phyloP scores from a whole-genome alignment of 495 filamentous ascomycete species.

The Talaromyces trachyspermus region DNA sequence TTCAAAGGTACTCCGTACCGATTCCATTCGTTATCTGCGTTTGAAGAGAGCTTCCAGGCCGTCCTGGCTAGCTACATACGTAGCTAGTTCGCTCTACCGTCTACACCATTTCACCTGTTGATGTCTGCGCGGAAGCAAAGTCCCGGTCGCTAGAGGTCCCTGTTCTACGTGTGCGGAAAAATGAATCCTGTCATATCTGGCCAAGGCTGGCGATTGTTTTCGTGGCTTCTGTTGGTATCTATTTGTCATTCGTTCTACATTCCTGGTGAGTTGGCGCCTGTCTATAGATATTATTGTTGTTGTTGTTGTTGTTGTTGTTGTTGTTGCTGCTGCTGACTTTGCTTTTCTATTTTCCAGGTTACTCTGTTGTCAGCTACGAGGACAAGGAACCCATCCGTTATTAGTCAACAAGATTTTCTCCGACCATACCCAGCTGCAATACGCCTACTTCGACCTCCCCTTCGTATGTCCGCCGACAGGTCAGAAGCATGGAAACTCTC shows the following conservation, averaged over 20 bases:
- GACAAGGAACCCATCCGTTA: conserved; percentile 72
- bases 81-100: too few species aligned
- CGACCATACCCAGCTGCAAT: conserved; percentile 85
- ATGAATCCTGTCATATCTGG: conserved; percentile 4
- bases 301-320: too few species aligned
- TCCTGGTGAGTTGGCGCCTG: conserved; percentile 49
- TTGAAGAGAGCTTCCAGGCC: too few species aligned
- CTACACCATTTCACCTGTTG: neutral
- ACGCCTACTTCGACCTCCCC: conserved; percentile 87
- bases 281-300: too few species aligned
- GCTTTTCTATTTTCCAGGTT: conserved; percentile 37
- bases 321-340: neutral
- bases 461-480: conserved; percentile 84
- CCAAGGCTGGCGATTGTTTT: conserved; percentile 22
- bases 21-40: conserved; percentile 56
- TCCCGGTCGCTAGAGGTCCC: neutral
- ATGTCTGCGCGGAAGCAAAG: neutral
- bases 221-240: conserved; percentile 36
- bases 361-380: conserved; percentile 72
- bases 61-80: too few species aligned
- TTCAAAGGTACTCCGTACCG: conserved; percentile 46
- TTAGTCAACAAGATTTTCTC: conserved; percentile 96
- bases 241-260: conserved; percentile 64
- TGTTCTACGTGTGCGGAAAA: neutral
- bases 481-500: conserved; percentile 56